A percentile compares a stretch with the other conserved stretches of the same genome.
These are phyloP conservation scores for Tulasnella calospora DNA, from an alignment of 768 basidiomycete species.

Conservation along the genomic window DNA sequence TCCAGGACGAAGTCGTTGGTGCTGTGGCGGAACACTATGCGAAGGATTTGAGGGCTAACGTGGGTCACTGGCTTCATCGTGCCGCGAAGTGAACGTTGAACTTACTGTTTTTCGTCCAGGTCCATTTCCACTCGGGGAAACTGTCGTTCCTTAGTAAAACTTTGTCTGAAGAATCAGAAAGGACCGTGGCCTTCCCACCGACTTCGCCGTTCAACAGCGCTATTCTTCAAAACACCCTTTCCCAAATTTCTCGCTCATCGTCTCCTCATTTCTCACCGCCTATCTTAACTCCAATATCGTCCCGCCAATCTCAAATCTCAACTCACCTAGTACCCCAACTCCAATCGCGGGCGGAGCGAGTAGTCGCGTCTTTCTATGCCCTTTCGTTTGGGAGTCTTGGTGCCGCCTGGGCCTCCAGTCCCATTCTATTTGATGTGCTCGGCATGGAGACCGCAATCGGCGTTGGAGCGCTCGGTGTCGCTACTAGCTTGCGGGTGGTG, in stretches of 20 bases:
- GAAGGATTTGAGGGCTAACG: slow-evolving; percentile 9
- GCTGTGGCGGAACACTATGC: slow-evolving; percentile 15
- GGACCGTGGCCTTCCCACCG: not conserved
- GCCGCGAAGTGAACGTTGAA: not conserved
- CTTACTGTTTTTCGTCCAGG: slow-evolving; percentile 37
- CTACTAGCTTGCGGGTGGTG: slow-evolving; percentile 55
- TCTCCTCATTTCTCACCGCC: not conserved
- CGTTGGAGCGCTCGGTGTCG: slow-evolving; percentile 50
- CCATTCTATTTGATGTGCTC: slow-evolving; percentile 41
- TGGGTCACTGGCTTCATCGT: not conserved
- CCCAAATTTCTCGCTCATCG: slow-evolving; percentile 14
- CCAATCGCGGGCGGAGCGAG: slow-evolving; percentile 59
- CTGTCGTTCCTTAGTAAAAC: slow-evolving; percentile 47
- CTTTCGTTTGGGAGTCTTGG: slow-evolving; percentile 49
- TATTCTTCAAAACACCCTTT: slow-evolving; percentile 16
- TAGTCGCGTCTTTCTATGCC: slow-evolving; percentile 48
- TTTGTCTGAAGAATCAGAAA: not conserved
- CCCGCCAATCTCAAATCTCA: slow-evolving; percentile 9
- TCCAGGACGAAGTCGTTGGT: slow-evolving; percentile 18
- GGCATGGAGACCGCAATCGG: slow-evolving; percentile 54
- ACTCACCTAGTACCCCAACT: slow-evolving; percentile 37
- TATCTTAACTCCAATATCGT: slow-evolving; percentile 1
- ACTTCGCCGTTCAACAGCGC: slow-evolving; percentile 17
- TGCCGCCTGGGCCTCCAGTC: slow-evolving; percentile 59
- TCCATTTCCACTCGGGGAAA: slow-evolving; percentile 60